Evolutionary conservation across 1,284 basidiomycete species (phyloP).

Genomic region (Apiotrichum laibachii): DNA sequence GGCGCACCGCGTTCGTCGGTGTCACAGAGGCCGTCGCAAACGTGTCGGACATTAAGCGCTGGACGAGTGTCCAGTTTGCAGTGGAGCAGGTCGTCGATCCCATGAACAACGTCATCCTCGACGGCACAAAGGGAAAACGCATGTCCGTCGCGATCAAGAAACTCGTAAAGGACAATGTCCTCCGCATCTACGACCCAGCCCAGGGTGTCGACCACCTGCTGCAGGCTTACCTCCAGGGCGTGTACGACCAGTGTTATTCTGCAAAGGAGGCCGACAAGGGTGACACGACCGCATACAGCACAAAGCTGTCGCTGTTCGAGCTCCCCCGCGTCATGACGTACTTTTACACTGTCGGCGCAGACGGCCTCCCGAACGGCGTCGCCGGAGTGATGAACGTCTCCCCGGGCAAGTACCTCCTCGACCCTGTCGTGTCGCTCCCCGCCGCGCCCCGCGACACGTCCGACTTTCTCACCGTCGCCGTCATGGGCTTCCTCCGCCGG

Average conservation of each 20-base stretch:
- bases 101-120: conserved; percentile 10
- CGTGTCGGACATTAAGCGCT: not conserved
- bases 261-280: conserved; percentile 15
- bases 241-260: conserved; percentile 14
- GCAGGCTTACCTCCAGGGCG: conserved; percentile 13
- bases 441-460: conserved; percentile 11
- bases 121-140: conserved; percentile 12
- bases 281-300: conserved; percentile 15
- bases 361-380: conserved; percentile 9
- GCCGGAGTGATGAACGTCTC: conserved; percentile 13
- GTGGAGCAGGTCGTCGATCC: conserved; percentile 18
- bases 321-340: conserved; percentile 15
- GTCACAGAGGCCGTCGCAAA: conserved; percentile 1
- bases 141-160: conserved; percentile 9
- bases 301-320: conserved; percentile 18
- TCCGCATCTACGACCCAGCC: conserved; percentile 13
- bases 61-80: conserved; percentile 16
- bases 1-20: conserved; percentile 15
- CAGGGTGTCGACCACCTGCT: conserved; percentile 9
- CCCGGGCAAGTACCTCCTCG: conserved; percentile 11
- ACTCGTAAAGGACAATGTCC: conserved; percentile 9
- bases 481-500: conserved; percentile 16
- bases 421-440: conserved; percentile 14
- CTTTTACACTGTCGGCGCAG: conserved; percentile 11
- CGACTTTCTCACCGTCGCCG: conserved; percentile 16